A percentile compares a stretch with the other conserved stretches of the same genome.
Conservation (phyloP, 2,329 filamentous ascomycete genomes). For the Botrytis fragariae region DNA sequence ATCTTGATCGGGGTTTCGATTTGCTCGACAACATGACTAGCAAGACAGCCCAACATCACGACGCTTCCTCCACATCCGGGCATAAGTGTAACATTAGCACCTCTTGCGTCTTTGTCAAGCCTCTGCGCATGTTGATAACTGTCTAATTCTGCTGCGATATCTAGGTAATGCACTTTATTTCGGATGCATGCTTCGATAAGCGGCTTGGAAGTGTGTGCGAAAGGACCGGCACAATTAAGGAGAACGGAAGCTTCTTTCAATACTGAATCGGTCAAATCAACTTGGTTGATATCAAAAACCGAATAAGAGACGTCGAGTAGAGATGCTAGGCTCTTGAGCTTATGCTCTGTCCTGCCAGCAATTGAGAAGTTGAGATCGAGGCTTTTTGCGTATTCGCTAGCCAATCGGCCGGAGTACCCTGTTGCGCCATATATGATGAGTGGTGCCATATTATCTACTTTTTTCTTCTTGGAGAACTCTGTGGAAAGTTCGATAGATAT, state of each 20-base stretch:
- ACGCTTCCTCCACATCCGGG: not conserved
- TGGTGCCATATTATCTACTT: not conserved
- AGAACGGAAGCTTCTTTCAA: not conserved
- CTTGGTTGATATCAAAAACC: not conserved
- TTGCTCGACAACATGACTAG: not conserved
- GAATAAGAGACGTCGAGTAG: not conserved
- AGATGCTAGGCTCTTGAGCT: not conserved
- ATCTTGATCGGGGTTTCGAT: not conserved
- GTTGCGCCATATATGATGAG: not conserved
- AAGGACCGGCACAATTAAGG: not conserved
- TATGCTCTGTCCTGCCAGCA: not conserved
- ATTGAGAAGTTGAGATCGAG: not conserved
- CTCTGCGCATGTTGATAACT: not conserved
- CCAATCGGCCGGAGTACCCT: not conserved
- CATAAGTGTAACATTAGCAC: not conserved
- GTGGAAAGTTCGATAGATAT: not conserved
- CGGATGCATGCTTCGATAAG: not conserved
- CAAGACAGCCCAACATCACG: not conserved
- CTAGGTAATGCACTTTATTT: not conserved
- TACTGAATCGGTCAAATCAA: not conserved
- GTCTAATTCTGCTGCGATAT: not conserved
- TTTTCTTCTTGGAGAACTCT: not conserved
- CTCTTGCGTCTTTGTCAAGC: not conserved
- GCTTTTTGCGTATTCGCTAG: not conserved
- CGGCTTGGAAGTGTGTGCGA: not conserved